Base-by-base conservation (phyloP, 805 yeast genomes). In the Teunomyces cretensis region DNA sequence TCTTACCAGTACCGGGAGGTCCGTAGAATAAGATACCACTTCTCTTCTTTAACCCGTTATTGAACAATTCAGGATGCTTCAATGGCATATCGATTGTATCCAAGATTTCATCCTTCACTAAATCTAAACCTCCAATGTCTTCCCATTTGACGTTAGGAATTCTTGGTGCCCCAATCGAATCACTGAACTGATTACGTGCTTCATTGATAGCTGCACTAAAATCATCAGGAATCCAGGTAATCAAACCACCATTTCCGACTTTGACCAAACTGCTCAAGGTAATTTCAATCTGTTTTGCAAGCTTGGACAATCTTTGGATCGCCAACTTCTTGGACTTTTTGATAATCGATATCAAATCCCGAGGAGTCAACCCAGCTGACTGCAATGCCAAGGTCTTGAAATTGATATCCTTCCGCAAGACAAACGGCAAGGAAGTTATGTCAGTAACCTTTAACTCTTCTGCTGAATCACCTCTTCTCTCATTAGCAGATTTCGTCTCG, bases 1-100 rank as follows among this genome's bases (percentile, higher is more conserved):
- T 94, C 62, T 94, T 94, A 55, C 99, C 99, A 0, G 99, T 94
- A 17, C 99, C 99, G 0, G 99, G 99, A 0, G 99, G 99, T 0
- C 99, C 99, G 67, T 94, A 94, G 62, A 94, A 90, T 51, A 94
- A 68, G 31, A 94, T 87, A 40, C 99, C 99, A 58, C 95, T 84
- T 65, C 99, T 78, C 61, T 92, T 92, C 64, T 94, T 92, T 61
- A 94, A 79, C 0, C 98, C 98, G 38, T 83, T 83, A 41, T 83
- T 78, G 65, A 92, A 92, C 45, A 94, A 69, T 53, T 89, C 96
- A 0, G 98, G 98, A 61, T 87, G 91, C 57, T 88, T 89, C 60
- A 92, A 72, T 2, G 99, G 99, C 86, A 92, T 81, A 55, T 92
- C 98, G 48, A 94, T 91, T 0, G 99, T 92, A 59, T 94, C 99